Base-by-base conservation (phyloP, 2,329 filamentous ascomycete genomes). In the Aspergillus fumigatiaffinis region DNA sequence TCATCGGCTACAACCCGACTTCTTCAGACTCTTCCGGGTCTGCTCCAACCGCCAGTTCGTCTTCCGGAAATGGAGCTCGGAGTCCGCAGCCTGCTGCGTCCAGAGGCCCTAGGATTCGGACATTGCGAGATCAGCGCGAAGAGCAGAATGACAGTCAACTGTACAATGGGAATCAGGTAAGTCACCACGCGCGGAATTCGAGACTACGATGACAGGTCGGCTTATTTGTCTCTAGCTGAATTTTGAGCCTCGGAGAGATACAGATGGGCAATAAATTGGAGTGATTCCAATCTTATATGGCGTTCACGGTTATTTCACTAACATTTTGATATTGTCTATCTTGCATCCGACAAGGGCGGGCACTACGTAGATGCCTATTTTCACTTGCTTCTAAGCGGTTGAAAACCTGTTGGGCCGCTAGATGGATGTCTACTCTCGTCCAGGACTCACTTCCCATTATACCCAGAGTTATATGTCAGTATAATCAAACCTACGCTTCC, bases 91-190 rank as follows among this genome's bases (percentile, higher is more conserved):
- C 56, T 12, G 52, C 59, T 35, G 55, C 50, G 9, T 54, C 55
- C 46, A 54, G 56, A 2, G 70, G 71, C 5, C 69, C 73, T n/a
- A 79, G 77, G 42, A 73, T 82, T 26, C 75, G 80, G 51, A 85
- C 82, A 0, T 72, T 87, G 54, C 74, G 76, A 61, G 83, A 87
- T 58, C 77, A 81, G 42, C 77, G 81, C 21, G 78, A 83, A 59
- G 77, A 80, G 42, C 79, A 79, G 53, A 75, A 83, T 55, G 81
- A 87, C 60, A 82, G 86, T 48, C 88, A 95, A 68, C 83, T 95
- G 50, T 96, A 97, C 70, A 97, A 97, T 68, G 92, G 92, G 1
- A 97, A 96, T 69, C 90, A 90, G 71, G 90, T 92, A 79, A 6
- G 25, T 38, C 4, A 35, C 12, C 28, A 14, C 17, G 25, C 25